Evolutionary conservation across 192 early-diverging fungal species (phyloP).

Genomic region (Backusella macrospora): DNA sequence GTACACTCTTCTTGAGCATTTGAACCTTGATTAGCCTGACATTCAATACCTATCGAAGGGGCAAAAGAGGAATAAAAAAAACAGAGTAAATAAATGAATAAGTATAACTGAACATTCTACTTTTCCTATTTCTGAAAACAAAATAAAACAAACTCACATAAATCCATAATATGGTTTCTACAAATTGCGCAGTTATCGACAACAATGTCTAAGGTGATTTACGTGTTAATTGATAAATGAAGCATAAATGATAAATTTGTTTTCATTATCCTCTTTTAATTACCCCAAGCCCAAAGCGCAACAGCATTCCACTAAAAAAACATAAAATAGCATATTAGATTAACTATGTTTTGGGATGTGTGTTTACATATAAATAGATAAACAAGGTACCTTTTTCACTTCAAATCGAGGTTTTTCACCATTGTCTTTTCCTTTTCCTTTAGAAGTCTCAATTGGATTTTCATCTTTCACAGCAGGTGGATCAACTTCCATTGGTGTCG

Average conservation of each 20-base stretch:
- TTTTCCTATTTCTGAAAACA: neutral
- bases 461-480: slow-evolving; percentile 14
- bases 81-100: neutral
- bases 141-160: slow-evolving; percentile 64
- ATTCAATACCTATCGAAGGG: slow-evolving; percentile 77
- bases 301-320: slow-evolving; percentile 93
- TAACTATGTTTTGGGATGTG: too few relatives aligned
- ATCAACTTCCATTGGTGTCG: slow-evolving; percentile 44
- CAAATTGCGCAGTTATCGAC: slow-evolving; percentile 99
- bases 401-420: slow-evolving; percentile 84
- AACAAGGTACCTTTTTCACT: slow-evolving; percentile 80
- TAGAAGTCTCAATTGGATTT: slow-evolving; percentile 28
- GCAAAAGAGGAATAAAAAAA: neutral
- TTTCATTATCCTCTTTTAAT: slow-evolving; percentile 16
- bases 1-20: slow-evolving; percentile 92
- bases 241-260: neutral
- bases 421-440: slow-evolving; percentile 60
- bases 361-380: neutral
- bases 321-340: neutral
- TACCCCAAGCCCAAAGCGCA: slow-evolving; percentile 98
- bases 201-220: slow-evolving; percentile 77
- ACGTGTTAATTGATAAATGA: slow-evolving; percentile 4
- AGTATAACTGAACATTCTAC: too few relatives aligned
- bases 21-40: slow-evolving; percentile 96
- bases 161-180: slow-evolving; percentile 99